These are phyloP conservation scores for Hamamelis virginiana DNA, from an alignment of 164 flowering plant species.

Conservation along the genomic window DNA sequence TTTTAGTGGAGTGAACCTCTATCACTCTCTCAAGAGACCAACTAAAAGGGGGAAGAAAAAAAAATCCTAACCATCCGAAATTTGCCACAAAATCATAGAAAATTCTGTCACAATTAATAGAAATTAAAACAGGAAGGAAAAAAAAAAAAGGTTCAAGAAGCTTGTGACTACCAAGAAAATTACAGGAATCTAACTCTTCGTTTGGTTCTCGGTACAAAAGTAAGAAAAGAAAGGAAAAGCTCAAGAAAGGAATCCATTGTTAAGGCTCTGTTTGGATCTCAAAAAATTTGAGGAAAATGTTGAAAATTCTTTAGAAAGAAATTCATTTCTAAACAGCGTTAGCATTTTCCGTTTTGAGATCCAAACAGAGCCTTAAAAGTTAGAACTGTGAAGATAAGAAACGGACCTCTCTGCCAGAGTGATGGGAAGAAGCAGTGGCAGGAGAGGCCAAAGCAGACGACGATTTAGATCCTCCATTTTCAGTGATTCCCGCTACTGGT, in stretches of 20 bases:
- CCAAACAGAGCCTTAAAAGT: conserved; percentile 1
- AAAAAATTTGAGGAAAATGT: not conserved
- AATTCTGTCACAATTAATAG: too few relatives aligned
- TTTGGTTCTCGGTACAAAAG: too few relatives aligned
- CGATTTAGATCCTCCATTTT: conserved; percentile 3
- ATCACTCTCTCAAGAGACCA: too few relatives aligned
- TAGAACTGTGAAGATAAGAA: not conserved
- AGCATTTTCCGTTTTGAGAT: not conserved
- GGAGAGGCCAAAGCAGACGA: conserved; percentile 21
- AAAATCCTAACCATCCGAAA: too few relatives aligned
- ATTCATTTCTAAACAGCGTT: not conserved
- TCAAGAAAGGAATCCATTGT: not conserved
- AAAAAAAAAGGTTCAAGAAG: too few relatives aligned
- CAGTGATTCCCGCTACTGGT: conserved; percentile 19
- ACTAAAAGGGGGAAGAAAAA: too few relatives aligned
- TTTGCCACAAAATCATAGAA: too few relatives aligned
- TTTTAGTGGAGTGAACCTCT: too few relatives aligned
- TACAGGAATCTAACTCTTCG: not conserved
- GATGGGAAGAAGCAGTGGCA: conserved; percentile 10
- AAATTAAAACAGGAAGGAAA: not conserved
- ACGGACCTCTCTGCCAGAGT: conserved; percentile 33
- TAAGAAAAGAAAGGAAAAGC: too few relatives aligned
- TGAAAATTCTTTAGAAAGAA: not conserved
- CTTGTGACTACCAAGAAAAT: not conserved
- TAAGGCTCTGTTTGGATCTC: not conserved